Base-by-base conservation (phyloP, 441 rosid species). In the Breynia disticha region DNA sequence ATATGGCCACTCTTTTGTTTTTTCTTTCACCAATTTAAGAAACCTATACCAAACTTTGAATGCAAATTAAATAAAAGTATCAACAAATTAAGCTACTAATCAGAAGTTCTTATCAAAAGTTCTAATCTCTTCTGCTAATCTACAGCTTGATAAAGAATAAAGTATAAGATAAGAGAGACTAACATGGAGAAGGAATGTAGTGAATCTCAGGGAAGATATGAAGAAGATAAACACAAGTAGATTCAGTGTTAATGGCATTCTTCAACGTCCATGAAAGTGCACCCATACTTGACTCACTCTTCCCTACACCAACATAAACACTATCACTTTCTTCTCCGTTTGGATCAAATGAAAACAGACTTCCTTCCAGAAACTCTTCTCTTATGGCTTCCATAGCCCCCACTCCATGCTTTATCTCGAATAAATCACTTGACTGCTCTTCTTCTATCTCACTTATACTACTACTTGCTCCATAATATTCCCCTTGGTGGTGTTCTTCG, bases 171-270 rank as follows among this genome's bases (percentile, higher is more conserved):
- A 16, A 16, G 24, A 19, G 18, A 56, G 60, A 35, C 82, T 80
- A 57, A 86, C 97, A 64, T 20, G 93, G 90, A 61, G 85, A 81
- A 67, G 95, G 95, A 39, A 89, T 67, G 63, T 50, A 68, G 49
- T 71, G 95, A 22, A 69, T 70, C 76, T 77, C 78, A 13, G 95
- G 94, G 76, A 72, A 86, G 63, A 86, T 71, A 53, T 82, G 90
- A 46, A 89, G 65, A 61, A 86, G 95, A 59, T 68, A 77, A 46
- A 86, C 53, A 53, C 64, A 46, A 19, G 84, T 73, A 20, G 76
- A 51, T 32, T 54, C 57, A 13, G 68, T 48, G 47, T 69, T 56
- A 4, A 74, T 60, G 21, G 59, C 64, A 56, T 82, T 73, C 55
- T 65, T 67, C 43, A 82, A 58, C 39, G 93, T 66, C 97, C 95